Base-by-base conservation (phyloP, 1,284 basidiomycete genomes). In the Cronartium ribicola region DNA sequence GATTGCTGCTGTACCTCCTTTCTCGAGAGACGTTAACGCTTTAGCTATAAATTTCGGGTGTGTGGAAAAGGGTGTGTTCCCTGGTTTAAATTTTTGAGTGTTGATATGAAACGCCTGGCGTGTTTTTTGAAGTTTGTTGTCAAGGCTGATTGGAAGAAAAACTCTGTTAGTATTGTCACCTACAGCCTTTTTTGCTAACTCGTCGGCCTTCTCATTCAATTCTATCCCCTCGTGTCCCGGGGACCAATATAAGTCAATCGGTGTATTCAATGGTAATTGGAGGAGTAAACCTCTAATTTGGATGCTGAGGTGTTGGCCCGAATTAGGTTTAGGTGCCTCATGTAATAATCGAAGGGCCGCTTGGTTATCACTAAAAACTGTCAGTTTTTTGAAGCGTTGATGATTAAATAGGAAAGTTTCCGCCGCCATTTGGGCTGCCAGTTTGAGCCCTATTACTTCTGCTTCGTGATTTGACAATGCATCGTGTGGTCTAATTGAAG, bases 181-280 rank as follows among this genome's bases (percentile, higher is more conserved):
- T 46, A 17, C 44, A 46, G 8, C 17, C 44, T 8, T 8, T 17
- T 46, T 46, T 46, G 67, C 67, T 10, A 59, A 46, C n/a, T 40
- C 46, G 40, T 69, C 40, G 4, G 67, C 67, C 3, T 59, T 22
- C 61, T 69, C 57, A 43, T 69, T 69, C 7, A 36, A 48, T 14
- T 39, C 20, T 17, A 69, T 61, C 4, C 41, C 67, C 20, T 13
- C 17, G 40, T 69, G 57, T 7, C 67, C 67, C 6, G 67, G 36
- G 57, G 48, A 60, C 67, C 67, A 69, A 22, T 66, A 22, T 6
- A 66, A 39, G 5, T 29, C 8, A n/a, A 59, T 29, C 22, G 7
- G 7, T 10, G 22, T 8, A 59, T 7, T 17, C 7, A 8, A 7
- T 8, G 57, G 22, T 29, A 17, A 59, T 7, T 20, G 7, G 11